Percentiles rank a stretch among this genome's conserved stretches.
Evolutionary conservation across 2,329 filamentous ascomycete genomes (phyloP).

Genomic region (Colletotrichum lentis): DNA sequence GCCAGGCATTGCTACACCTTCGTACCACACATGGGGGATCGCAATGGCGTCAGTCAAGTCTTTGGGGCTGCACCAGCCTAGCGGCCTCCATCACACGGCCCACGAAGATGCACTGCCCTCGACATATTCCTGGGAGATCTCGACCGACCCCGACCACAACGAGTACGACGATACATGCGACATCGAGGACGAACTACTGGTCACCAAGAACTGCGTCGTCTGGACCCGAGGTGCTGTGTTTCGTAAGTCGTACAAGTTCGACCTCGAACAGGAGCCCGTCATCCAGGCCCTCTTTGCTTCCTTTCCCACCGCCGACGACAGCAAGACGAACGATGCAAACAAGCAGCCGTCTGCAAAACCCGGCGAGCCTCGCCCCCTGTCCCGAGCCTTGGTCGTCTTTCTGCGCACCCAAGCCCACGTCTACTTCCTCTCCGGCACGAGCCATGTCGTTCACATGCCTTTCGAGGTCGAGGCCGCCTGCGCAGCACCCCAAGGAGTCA

Average conservation of each 20-base stretch:
- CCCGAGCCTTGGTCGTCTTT: constrained; percentile 84
- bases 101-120: constrained; percentile 75
- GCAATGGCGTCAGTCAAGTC: constrained; percentile 90
- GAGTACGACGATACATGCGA: constrained; percentile 49
- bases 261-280: constrained; percentile 85
- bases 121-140: constrained; percentile 79
- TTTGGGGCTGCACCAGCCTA: constrained; percentile 88
- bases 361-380: constrained; percentile 47
- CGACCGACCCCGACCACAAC: constrained; percentile 47
- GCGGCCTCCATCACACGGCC: constrained; percentile 83
- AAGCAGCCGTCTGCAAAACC: constrained; percentile 25
- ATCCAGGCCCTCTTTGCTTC: constrained; percentile 86
- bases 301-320: constrained; percentile 69
- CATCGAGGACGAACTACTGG: constrained; percentile 80
- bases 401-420: constrained; percentile 93
- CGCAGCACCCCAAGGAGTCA: constrained; percentile 80
- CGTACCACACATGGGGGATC: constrained; percentile 27
- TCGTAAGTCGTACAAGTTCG: constrained; percentile 85
- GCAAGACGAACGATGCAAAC: constrained; percentile 38
- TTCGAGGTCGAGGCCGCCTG: constrained; percentile 93
- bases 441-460: constrained; percentile 88
- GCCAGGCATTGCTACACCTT: constrained; percentile 1
- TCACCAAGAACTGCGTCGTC: constrained; percentile 77
- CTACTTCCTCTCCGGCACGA: constrained; percentile 87
- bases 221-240: constrained; percentile 90